Base-by-base conservation (phyloP, 192 early-diverging fungal species). In the Coemansia sp. region DNA sequence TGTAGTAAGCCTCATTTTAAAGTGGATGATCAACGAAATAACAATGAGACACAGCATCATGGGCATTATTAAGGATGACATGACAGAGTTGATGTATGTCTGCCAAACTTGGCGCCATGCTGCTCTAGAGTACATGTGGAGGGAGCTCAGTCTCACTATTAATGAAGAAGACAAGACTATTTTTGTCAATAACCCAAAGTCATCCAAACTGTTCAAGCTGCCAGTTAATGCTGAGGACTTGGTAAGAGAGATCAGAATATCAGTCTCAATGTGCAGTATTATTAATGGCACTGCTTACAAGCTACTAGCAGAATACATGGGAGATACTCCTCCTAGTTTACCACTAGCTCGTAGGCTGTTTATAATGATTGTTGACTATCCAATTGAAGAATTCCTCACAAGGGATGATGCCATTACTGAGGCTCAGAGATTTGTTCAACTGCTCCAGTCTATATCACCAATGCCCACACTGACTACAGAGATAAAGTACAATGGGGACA, bases 21-120 rank as follows among this genome's bases (percentile, higher is more conserved):
- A 54, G 24, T 54, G 52, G 20, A 54, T 54, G 52, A 27, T 54
- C 11, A 54, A 54, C 12, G 52, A 54, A 24, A n/a, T 27, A 24
- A 31, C 52, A 12, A 54, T 54, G 52, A 54, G 24, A 13, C 52
- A 54, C 52, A 54, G 52, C 52, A 27, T 54, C 27, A 22, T 54
- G 52, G 52, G 52, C 10, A 54, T 54, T 31, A 20, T 54, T 3
- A 54, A 54, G 24, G 52, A 54, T 3, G 52, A 54, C 52, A 54
- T 27, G 52, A 54, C 27, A 27, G 52, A 54, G 12, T 24, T 54
- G 10, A 22, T 54, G 52, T 54, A 54, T 54, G 52, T 54, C 11
- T 27, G 52, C 12, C 52, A 27, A 20, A 54, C 52, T 27, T 54
- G 52, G 52, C 27, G 27, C 6, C 52, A 27, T 3, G 52, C 20